Percentiles rank a stretch among this genome's conserved stretches.
These are phyloP conservation scores for Nakazawaea pomicola DNA, from an alignment of 805 yeast genomes.

Conservation along the genomic window DNA sequence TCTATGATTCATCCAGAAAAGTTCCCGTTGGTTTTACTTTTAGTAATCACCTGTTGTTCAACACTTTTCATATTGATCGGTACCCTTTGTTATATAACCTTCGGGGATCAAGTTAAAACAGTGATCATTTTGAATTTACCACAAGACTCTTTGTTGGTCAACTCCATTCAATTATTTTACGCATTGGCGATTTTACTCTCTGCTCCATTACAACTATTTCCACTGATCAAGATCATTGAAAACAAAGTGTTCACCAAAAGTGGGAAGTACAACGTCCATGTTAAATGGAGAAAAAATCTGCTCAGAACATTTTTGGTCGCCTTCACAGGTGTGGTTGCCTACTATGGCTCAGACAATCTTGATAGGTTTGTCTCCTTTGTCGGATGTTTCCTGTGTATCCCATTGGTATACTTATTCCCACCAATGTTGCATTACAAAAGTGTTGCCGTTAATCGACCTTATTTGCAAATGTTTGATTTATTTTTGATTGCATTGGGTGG, in stretches of 20 bases:
- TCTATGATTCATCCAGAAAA: constrained; percentile 74
- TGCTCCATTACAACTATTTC: constrained; percentile 77
- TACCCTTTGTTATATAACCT: constrained; percentile 63
- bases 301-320: constrained; percentile 52
- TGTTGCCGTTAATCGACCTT: constrained; percentile 32
- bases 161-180: constrained; percentile 63
- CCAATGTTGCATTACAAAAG: constrained; percentile 66
- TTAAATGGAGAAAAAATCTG: constrained; percentile 65
- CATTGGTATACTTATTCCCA: constrained; percentile 81
- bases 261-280: constrained; percentile 48
- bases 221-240: constrained; percentile 72
- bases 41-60: constrained; percentile 62
- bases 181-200: constrained; percentile 71
- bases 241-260: constrained; percentile 48
- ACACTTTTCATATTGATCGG: constrained; percentile 60
- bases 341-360: constrained; percentile 61
- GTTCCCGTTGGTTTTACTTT: constrained; percentile 58
- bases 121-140: constrained; percentile 72
- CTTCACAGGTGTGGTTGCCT: constrained; percentile 52
- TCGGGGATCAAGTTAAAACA: constrained; percentile 58
- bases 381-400: constrained; percentile 83
- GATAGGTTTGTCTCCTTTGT: constrained; percentile 76
- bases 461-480: constrained; percentile 41
- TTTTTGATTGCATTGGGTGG: constrained; percentile 51
- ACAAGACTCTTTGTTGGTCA: constrained; percentile 56